A percentile compares a stretch with the other conserved stretches of the same genome.
These are phyloP conservation scores for Phyllosticta paracitricarpa DNA, from an alignment of 2,329 filamentous ascomycete genomes.

Conservation along the genomic window DNA sequence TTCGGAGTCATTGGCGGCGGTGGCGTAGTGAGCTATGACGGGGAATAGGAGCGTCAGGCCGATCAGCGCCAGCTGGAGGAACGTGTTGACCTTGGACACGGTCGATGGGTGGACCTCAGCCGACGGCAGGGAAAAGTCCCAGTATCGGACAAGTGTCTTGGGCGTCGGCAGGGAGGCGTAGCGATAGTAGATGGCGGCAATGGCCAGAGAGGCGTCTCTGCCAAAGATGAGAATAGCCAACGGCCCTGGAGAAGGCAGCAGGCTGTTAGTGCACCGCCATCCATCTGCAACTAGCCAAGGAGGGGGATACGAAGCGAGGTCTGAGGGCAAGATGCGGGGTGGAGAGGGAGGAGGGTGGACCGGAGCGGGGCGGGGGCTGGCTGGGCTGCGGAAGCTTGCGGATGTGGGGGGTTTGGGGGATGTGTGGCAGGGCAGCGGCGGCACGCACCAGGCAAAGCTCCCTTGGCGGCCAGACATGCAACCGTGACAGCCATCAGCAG, in stretches of 20 bases:
- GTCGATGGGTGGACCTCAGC: constrained; percentile 76
- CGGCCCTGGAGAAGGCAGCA: constrained; percentile 49
- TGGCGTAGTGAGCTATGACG: constrained; percentile 43
- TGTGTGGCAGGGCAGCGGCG: constrained; percentile 1
- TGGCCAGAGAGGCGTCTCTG: constrained; percentile 70
- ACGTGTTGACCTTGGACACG: constrained; percentile 85
- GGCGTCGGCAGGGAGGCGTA: constrained; percentile 90
- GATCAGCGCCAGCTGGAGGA: constrained; percentile 78
- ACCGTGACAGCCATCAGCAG: constrained; percentile 88
- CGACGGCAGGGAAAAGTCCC: constrained; percentile 90
- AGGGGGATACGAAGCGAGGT: not conserved
- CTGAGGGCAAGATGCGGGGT: not conserved
- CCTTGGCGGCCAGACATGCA: constrained; percentile 73
- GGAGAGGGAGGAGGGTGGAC: constrained; percentile 2
- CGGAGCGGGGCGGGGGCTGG: constrained; percentile 9
- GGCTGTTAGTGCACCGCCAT: not conserved
- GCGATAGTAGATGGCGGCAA: constrained; percentile 88
- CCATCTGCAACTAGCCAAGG: constrained; percentile 1
- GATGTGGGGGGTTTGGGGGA: constrained; percentile 7
- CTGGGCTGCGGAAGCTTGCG: constrained; percentile 3
- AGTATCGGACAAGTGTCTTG: constrained; percentile 86
- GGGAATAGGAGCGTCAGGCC: constrained; percentile 75
- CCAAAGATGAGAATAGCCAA: constrained; percentile 84
- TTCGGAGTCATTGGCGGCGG: not conserved
- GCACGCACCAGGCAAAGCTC: constrained; percentile 62